Conservation (phyloP, 805 yeast species). For the Debaryomyces maramus region DNA sequence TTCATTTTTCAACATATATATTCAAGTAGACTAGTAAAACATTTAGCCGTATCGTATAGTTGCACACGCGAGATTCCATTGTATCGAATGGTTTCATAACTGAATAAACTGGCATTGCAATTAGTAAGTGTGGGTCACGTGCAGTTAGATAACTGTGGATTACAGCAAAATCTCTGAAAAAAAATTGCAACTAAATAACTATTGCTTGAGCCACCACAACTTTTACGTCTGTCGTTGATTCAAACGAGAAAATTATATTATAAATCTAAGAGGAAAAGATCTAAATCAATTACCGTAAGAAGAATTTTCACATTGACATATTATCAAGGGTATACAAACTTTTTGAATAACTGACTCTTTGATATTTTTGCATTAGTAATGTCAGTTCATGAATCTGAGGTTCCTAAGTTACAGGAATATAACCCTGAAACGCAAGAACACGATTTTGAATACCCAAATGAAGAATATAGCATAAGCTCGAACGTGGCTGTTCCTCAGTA, state of each 20-base stretch:
- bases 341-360: no score
- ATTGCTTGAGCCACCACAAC: not conserved
- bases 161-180: not conserved
- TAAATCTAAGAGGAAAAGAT: not conserved
- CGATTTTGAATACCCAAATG: constrained; percentile 10
- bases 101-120: no score
- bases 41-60: no score
- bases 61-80: no score
- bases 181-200: constrained; percentile 1
- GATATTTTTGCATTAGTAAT: constrained; percentile 1
- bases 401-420: constrained; percentile 8
- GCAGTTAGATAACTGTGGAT: constrained; percentile 25
- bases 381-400: constrained; percentile 1
- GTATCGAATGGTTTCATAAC: no score
- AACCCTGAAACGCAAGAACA: constrained; percentile 10
- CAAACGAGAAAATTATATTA: not conserved
- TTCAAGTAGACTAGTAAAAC: no score
- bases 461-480: constrained; percentile 1
- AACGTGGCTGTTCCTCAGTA: constrained; percentile 37
- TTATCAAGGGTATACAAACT: no score
- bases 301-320: no score
- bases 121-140: constrained; percentile 21
- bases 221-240: not conserved
- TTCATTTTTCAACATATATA: no score
- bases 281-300: no score